phyloP scores from a whole-genome alignment of 2,329 filamentous ascomycete species.

The Uncinocarpus reesii region DNA sequence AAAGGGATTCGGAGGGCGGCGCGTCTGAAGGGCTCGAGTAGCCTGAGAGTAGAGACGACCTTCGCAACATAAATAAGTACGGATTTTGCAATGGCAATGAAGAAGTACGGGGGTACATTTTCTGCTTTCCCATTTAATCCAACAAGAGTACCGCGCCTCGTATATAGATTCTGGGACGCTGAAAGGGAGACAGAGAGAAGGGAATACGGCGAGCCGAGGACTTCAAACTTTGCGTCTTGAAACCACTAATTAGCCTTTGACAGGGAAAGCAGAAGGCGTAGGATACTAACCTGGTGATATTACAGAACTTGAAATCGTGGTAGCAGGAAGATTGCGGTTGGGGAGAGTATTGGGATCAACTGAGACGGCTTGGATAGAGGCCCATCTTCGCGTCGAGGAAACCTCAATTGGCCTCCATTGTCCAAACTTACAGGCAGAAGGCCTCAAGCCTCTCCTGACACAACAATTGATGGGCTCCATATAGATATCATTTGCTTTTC shows the following conservation, averaged over 20 bases:
- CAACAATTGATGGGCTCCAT: constrained; percentile 28
- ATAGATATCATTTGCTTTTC: constrained; percentile 2
- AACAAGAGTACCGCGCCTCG: constrained; percentile 79
- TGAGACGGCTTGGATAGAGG: constrained; percentile 38
- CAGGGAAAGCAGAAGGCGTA: too few species aligned
- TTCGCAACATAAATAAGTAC: constrained; percentile 30
- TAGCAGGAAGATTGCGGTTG: constrained; percentile 29
- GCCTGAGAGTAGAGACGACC: constrained; percentile 78
- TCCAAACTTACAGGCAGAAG: constrained; percentile 26
- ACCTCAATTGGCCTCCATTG: constrained; percentile 18
- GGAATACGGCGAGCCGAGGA: constrained; percentile 83
- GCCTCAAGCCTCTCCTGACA: constrained; percentile 28
- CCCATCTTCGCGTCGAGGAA: constrained; percentile 26
- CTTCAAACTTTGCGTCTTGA: constrained; percentile 85
- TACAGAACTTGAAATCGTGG: constrained; percentile 30
- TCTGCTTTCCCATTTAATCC: constrained; percentile 82
- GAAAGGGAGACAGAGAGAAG: constrained; percentile 87
- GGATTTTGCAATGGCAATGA: background rate
- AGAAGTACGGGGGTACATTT: constrained; percentile 51
- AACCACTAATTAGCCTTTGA: background rate
- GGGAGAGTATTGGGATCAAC: constrained; percentile 29
- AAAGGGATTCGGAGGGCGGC: constrained; percentile 80
- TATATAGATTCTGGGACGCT: constrained; percentile 87
- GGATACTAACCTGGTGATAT: constrained; percentile 33
- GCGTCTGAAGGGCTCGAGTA: constrained; percentile 74